phyloP scores from a whole-genome alignment of 73 alveolate species.

The Blepharisma japonicum region DNA sequence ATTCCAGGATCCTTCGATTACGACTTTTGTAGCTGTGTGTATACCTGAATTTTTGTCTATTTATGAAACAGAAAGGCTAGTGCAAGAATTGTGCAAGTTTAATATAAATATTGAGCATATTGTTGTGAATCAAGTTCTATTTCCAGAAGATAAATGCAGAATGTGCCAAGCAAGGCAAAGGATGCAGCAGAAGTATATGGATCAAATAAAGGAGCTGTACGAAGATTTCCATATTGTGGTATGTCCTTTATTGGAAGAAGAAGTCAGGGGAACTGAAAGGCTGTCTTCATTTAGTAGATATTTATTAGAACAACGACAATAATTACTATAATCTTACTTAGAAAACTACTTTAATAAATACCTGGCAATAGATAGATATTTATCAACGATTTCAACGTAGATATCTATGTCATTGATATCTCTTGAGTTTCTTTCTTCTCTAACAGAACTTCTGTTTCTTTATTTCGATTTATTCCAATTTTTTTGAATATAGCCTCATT shows the following conservation, averaged over 20 bases:
- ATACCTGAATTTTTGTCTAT: constrained; percentile 97
- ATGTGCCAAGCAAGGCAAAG: constrained; percentile 93
- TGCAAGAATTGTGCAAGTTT: constrained; percentile 91
- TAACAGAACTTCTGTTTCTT: not conserved
- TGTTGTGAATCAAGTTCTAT: constrained; percentile 94
- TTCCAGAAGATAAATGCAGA: constrained; percentile 91
- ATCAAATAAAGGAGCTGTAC: constrained; percentile 88
- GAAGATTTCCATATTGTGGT: constrained; percentile 91
- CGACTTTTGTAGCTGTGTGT: constrained; percentile 98
- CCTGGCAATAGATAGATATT: too few species aligned
- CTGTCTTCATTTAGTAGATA: constrained; percentile 61
- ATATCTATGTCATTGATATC: too few species aligned
- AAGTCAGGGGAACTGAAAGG: constrained; percentile 93
- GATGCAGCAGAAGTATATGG: constrained; percentile 96
- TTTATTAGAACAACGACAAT: constrained; percentile 45
- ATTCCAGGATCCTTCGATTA: constrained; percentile 78
- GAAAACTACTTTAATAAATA: not conserved
- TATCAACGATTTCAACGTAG: too few species aligned
- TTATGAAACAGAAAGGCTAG: constrained; percentile 98
- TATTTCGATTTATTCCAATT: not conserved
- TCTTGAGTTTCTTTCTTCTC: too few species aligned
- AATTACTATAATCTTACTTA: not conserved
- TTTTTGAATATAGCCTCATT: not conserved
- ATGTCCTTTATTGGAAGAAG: constrained; percentile 93
- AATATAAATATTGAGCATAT: constrained; percentile 95